Conservation (phyloP, 225 moss, liverwort and hornwort genomes). For the Pleurozium schreberi region DNA sequence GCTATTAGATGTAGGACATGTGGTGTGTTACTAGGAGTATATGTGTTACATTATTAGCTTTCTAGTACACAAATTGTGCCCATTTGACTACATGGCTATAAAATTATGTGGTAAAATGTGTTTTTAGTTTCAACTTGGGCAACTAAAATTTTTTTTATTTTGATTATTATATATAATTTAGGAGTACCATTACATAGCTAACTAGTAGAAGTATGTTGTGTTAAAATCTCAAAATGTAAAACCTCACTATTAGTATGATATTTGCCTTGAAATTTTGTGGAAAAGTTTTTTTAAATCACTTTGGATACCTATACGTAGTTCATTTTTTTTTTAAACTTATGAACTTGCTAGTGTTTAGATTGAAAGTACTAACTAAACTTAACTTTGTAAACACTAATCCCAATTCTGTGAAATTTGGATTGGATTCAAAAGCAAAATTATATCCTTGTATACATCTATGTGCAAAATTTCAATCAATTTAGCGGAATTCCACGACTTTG, state of each 20-base stretch:
- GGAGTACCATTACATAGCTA: neutral
- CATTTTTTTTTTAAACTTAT: neutral
- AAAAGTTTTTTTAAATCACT: neutral
- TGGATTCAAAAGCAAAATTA: neutral
- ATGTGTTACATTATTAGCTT: neutral
- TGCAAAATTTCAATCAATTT: neutral
- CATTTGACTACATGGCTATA: too few species aligned
- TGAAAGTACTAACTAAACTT: neutral
- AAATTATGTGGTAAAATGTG: neutral
- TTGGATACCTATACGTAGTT: neutral
- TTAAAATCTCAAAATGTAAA: neutral
- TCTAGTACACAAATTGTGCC: neutral
- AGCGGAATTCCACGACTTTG: neutral
- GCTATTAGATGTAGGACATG: neutral
- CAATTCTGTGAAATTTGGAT: neutral
- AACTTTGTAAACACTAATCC: neutral
- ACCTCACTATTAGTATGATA: neutral
- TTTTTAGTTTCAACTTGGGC: neutral
- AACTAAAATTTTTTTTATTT: neutral
- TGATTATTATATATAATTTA: neutral
- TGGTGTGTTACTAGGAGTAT: accelerated
- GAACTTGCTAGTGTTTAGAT: neutral
- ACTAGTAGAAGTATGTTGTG: neutral
- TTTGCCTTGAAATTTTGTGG: neutral
- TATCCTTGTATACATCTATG: neutral